These are phyloP conservation scores for Calonectria crousiana DNA, from an alignment of 2,329 filamentous ascomycete genomes.

Conservation along the genomic window DNA sequence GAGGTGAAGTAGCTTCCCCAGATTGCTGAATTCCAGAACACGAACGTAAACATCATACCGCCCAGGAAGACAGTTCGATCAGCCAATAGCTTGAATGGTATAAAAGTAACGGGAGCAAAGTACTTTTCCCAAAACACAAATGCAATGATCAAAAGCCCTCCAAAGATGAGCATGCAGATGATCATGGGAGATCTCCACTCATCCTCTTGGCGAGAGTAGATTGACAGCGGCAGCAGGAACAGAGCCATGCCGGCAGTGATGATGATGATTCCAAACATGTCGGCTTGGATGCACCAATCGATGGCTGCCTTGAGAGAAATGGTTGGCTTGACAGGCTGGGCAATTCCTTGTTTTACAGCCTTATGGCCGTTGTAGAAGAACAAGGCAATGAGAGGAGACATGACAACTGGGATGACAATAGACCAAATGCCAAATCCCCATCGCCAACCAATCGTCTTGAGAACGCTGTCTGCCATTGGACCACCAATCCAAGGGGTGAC, in stretches of 20 bases:
- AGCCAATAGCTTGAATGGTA: conserved; percentile 54
- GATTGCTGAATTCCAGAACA: conserved; percentile 52
- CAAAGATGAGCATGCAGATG: conserved; percentile 68
- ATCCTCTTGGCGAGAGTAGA: conserved; percentile 58
- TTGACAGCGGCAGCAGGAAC: conserved; percentile 76
- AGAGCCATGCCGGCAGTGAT: conserved; percentile 67
- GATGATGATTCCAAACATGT: conserved; percentile 67
- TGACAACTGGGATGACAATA: conserved; percentile 18
- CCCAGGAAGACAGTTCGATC: conserved; percentile 55
- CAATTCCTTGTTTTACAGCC: conserved; percentile 66
- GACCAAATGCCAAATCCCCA: conserved; percentile 73
- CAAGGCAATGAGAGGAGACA: conserved; percentile 10
- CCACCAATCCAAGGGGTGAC: conserved; percentile 75
- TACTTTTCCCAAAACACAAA: conserved; percentile 71
- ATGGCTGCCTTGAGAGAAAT: conserved; percentile 32
- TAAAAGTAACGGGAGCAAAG: conserved; percentile 67
- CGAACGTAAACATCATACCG: conserved; percentile 51
- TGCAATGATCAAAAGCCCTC: conserved; percentile 65
- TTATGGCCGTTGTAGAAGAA: conserved; percentile 52
- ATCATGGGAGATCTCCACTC: conserved; percentile 64
- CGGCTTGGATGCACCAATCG: conserved; percentile 70
- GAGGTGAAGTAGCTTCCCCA: conserved; percentile 57
- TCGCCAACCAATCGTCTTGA: conserved; percentile 68
- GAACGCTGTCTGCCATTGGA: conserved; percentile 65
- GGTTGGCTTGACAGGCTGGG: conserved; percentile 42